A percentile compares a stretch with the other conserved stretches of the same genome.
These are phyloP conservation scores for Alloascoidea africana DNA, from an alignment of 805 yeast species.

Conservation along the genomic window DNA sequence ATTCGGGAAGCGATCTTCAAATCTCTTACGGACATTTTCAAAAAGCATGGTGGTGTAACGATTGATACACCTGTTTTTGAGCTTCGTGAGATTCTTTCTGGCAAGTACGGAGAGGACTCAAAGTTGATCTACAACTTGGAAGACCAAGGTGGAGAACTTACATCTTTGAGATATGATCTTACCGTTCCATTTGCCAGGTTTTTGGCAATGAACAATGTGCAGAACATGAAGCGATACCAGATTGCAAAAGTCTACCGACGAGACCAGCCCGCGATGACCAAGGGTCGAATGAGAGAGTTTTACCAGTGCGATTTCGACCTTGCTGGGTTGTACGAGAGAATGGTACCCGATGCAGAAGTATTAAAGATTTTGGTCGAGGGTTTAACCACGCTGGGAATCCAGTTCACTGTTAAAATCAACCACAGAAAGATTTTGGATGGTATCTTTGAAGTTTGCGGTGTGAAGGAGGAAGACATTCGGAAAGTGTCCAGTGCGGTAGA, in stretches of 20 bases:
- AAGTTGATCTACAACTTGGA: conserved; percentile 90
- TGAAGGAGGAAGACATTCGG: conserved; percentile 84
- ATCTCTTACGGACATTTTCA: conserved; percentile 59
- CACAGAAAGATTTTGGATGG: conserved; percentile 96
- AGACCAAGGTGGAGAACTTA: conserved; percentile 97
- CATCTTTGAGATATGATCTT: conserved; percentile 88
- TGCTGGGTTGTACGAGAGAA: conserved; percentile 83
- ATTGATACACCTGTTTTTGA: conserved; percentile 98
- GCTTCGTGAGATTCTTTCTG: conserved; percentile 85
- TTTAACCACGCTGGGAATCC: conserved; percentile 72
- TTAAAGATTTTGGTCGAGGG: conserved; percentile 77
- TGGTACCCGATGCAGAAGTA: conserved; percentile 95
- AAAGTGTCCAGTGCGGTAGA: conserved; percentile 91
- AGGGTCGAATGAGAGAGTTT: conserved; percentile 99
- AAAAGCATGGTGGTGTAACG: conserved; percentile 95
- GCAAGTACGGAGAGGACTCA: conserved; percentile 98
- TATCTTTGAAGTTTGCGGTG: conserved; percentile 90
- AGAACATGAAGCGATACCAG: conserved; percentile 85
- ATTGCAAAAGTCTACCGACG: conserved; percentile 97
- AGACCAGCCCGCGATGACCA: conserved; percentile 99
- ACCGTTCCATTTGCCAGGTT: conserved; percentile 98
- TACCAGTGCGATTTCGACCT: conserved; percentile 97
- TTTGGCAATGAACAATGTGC: conserved; percentile 89
- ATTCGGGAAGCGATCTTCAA: conserved; percentile 78
- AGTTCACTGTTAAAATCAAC: conserved; percentile 84